Evolutionary conservation across 495 filamentous ascomycete species (phyloP).

Genomic region (Ramalina intermedia): DNA sequence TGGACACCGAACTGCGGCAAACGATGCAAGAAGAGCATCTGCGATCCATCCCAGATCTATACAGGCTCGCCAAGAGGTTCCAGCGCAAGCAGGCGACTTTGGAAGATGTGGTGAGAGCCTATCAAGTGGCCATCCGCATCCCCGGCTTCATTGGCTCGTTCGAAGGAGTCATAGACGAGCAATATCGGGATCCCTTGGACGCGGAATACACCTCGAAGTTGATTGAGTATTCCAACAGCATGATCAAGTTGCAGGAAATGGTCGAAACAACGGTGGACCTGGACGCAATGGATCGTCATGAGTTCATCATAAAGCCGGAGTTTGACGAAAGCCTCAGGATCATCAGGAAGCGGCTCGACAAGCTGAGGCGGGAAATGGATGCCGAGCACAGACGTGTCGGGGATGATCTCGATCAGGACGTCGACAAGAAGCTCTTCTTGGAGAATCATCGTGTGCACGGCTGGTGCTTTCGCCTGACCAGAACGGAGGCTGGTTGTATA

Average conservation of each 20-base stretch:
- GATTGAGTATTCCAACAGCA: constrained; percentile 55
- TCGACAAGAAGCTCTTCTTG: constrained; percentile 95
- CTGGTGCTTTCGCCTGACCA: constrained; percentile 90
- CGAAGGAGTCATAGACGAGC: constrained; percentile 89
- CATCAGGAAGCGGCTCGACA: constrained; percentile 83
- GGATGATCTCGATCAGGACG: constrained; percentile 77
- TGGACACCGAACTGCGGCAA: constrained; percentile 85
- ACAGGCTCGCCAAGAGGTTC: constrained; percentile 86
- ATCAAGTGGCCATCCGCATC: constrained; percentile 84
- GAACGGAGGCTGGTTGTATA: constrained; percentile 84
- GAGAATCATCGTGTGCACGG: constrained; percentile 93
- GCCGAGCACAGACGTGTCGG: constrained; percentile 64
- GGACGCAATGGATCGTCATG: constrained; percentile 88
- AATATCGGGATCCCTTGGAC: constrained; percentile 78
- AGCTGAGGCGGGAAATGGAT: constrained; percentile 69
- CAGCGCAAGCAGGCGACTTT: constrained; percentile 80
- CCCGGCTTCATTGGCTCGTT: constrained; percentile 81
- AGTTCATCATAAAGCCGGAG: constrained; percentile 97
- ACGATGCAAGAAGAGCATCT: constrained; percentile 97
- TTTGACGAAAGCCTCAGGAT: constrained; percentile 83
- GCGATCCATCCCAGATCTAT: constrained; percentile 84
- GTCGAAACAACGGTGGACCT: constrained; percentile 97
- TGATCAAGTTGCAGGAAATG: constrained; percentile 88
- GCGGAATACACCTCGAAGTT: constrained; percentile 79
- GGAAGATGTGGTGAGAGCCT: constrained; percentile 90